Base-by-base conservation (phyloP, 768 basidiomycete genomes). In the Hygrophorus pudorinus region DNA sequence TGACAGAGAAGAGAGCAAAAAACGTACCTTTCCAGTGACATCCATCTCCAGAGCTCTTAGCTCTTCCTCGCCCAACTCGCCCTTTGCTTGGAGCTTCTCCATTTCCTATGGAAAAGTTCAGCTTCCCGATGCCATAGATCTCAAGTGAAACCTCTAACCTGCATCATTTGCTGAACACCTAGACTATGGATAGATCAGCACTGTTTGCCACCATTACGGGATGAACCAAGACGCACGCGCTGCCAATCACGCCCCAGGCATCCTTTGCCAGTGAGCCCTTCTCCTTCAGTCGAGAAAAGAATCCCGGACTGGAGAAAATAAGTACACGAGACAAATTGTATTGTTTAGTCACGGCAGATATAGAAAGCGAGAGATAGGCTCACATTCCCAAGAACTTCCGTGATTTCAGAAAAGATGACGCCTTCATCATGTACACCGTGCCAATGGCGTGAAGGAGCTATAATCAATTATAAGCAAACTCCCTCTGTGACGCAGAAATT, bases 171-270 rank as follows among this genome's bases (percentile, higher is more conserved):
- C 51, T 81, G 82, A 17, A 89, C 91, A 51, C 81, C 81, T 52
- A 87, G 57, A 3, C 78, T 80, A 51, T 28, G 28, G 4, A 13
- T 31, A 20, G 12, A 30, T 43, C 17, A 49, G 28, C 38, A 29
- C 32, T 11, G 38, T 51, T 38, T 44, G 42, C n/a, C 10, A 47
- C 38, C 14, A 45, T 10, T 20, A 27, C 16, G 11, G 2, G 13
- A 36, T 5, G 47, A 32, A 47, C 33, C 20, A 33, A 32, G 27
- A 48, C 89, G 66, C 64, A 92, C 81, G 94, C 94, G 71, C 88
- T 91, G 29, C 90, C 88, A 48, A 98, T 85, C 48, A 98, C 85
- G 12, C 91, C 92, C 85, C 90, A 98, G 0, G 92, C 87, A 52
- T 99, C 96, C 62, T 98, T 98, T 20, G 92, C 85, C 42, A 93